Evolutionary conservation across 2,329 filamentous ascomycete species (phyloP), one percentile per base, ranked within the genome.

Genomic region (Delphinella strobiligena): DNA sequence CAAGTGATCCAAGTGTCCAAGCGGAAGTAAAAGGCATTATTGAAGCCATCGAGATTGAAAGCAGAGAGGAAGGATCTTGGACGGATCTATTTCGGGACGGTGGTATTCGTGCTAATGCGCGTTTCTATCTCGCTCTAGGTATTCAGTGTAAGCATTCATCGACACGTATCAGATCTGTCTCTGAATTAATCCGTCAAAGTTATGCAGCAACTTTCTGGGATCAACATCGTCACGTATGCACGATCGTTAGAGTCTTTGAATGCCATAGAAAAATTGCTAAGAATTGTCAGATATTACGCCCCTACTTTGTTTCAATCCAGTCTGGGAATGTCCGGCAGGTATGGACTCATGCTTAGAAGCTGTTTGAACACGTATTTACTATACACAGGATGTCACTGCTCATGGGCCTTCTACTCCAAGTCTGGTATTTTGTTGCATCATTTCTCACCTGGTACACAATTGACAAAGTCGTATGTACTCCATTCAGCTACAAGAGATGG

Each of bases 381-480:
- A 29, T 8, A n/a, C 24, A 9, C 34, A 41, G 52, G 37, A 38
- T 38, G 11, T 45, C 51, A 5, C 42, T 55, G 16, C 46, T 55
- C 29, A 41, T 57, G 36, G 48, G 51, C 17, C 47, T 49, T 32
- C 54, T 52, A 27, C 45, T 53, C 5, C 52, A 54, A 41, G 44
- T 54, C 14, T 54, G 50, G 48, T 55, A 55, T 34, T 53, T 10
- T 55, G 55, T 62, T 18, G 58, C 58, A 2, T 61, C 58, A 60
- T 46, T 46, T 31, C 41, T 46, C 7, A 40, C 44, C 14, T 46
- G 44, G 44, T 56, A 66, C 46, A n/a, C 63, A 33, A 75, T 81
- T 29, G 78, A 82, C 56, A 69, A 72, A 2, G 72, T 79, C 3
- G 79, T 16, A 27, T 16, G 39, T 41, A 31, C 5, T 38, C 30